Base-by-base conservation (phyloP, 345 rosid genomes). In the Citrus mangshanensis region DNA sequence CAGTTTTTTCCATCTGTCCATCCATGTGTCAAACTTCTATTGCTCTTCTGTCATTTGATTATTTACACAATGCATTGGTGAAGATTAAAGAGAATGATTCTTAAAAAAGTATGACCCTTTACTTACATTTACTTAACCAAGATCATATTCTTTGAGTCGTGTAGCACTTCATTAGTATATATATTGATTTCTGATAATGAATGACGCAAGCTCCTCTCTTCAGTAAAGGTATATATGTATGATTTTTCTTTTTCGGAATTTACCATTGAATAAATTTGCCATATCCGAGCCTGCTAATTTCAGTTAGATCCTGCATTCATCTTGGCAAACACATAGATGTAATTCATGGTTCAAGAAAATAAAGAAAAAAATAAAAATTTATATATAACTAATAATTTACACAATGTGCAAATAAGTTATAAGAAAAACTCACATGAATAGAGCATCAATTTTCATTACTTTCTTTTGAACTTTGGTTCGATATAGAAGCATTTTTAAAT, bases 211-310 rank as follows among this genome's bases (percentile, higher is more conserved):
- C 54, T 54, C 35, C 71, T 25, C 37, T 65, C 19, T 54, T 46
- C 18, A 3, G 1, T 46, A 46, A 12, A 46, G 37, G 35, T 54
- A n/a, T n/a, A 24, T n/a, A 21, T 61, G 64, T 19, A 9, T 16
- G 49, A 49, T 75, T 60, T 46, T 75, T 40, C 54, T 30, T 27
- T 10, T 22, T 30, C 6, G 7, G 60, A 65, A 75, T 64, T 75
- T 76, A 35, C 35, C 65, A 54, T 76, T 25, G 37, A 76, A 67
- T 66, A 2, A 42, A 42, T n/a, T 66, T 76, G 63, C 67, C 55
- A 54, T 46, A 64, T 61, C 32, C 28, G 37, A 35, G 9, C 56
- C 34, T 35, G 13, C 58, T 56, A 34, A 65, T 46, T 46, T 12
- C 51, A 13, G 18, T 13, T 46, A 46, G 51, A 46, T 46, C 51